A percentile compares a stretch with the other conserved stretches of the same genome.
phyloP scores from a whole-genome alignment of 2,329 filamentous ascomycete genomes.

The Hypoxylon sp. region DNA sequence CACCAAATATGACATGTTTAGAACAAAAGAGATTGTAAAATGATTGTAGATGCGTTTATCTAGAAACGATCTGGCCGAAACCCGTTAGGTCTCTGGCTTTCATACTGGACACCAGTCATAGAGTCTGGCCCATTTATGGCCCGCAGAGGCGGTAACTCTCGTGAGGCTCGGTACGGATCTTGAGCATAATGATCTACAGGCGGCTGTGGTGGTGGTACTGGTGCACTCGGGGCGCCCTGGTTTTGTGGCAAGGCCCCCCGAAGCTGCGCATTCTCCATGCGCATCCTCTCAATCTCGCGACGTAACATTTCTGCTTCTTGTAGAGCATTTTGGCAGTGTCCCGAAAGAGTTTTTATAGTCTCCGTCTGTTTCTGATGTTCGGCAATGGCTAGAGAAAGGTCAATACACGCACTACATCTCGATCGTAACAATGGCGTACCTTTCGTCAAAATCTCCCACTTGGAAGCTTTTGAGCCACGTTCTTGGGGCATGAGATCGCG shows the following conservation, averaged over 20 bases:
- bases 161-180: conserved; percentile 50
- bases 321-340: conserved; percentile 58
- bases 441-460: conserved; percentile 91
- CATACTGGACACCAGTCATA: conserved; percentile 77
- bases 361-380: conserved; percentile 71
- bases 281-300: conserved; percentile 62
- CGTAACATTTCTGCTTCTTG: conserved; percentile 64
- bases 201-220: conserved; percentile 47
- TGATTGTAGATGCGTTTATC: conserved; percentile 23
- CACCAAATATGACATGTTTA: conserved; percentile 26
- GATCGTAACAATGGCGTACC: conserved; percentile 64
- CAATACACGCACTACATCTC: conserved; percentile 36
- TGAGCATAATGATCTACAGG: conserved; percentile 51
- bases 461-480: conserved; percentile 85
- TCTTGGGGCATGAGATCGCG: conserved; percentile 84
- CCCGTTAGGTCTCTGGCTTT: conserved; percentile 62
- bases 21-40: conserved; percentile 36
- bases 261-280: conserved; percentile 64
- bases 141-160: conserved; percentile 70
- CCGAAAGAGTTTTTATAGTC: conserved; percentile 61
- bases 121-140: conserved; percentile 68
- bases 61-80: conserved; percentile 59
- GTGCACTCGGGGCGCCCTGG: conserved; percentile 45
- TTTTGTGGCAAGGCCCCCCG: conserved; percentile 51
- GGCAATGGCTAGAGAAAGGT: conserved; percentile 65